Base-by-base conservation (phyloP, 345 rosid species). In the Eucalyptus lansdowneana region DNA sequence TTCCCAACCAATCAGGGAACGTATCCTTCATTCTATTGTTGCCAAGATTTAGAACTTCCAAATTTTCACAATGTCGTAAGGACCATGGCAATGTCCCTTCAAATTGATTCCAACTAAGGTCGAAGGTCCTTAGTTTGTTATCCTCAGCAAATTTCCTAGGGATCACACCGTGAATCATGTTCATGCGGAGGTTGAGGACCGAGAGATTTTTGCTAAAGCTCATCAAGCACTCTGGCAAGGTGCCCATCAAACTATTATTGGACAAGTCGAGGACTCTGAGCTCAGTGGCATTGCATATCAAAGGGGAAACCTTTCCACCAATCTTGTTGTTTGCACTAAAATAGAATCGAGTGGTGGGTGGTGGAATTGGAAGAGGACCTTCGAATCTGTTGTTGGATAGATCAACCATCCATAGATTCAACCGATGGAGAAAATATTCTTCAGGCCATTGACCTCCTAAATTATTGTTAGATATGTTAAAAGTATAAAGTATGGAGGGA, bases 41-140 rank as follows among this genome's bases (percentile, higher is more conserved):
- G 56, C 24, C 2, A 0, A 53, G 56, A 53, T 53, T 0, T 0
- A 53, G 0, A 53, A 53, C 56, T 3, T 53, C 24, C 24, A 53
- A 53, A 17, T 53, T 53, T 53, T 19, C 56, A 53, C 56, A 53
- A 53, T 1, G 56, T 53, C 3, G 0, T 1, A 53, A 19, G 56
- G 24, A 53, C 2, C 0, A 0, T 0, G 81, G 81, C 81, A 72
- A 72, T 37, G 45, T 72, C 81, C 25, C 27, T 72, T 72, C 27
- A 72, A 72, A 72, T 72, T 1, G 14, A 19, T 72, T 72, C 0
- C 0, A 1, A 72, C 45, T 37, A 0, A 42, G 0, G 62, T 86
- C 16, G 1, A 86, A 6, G 0, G 25, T 86, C 60, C 42, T 16
- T 31, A 87, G 4, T 11, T 31, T 87, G 40, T 1, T 13, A 0